These are phyloP conservation scores for Candolleomyces efflorescens DNA, from an alignment of 768 basidiomycete genomes.

Conservation along the genomic window DNA sequence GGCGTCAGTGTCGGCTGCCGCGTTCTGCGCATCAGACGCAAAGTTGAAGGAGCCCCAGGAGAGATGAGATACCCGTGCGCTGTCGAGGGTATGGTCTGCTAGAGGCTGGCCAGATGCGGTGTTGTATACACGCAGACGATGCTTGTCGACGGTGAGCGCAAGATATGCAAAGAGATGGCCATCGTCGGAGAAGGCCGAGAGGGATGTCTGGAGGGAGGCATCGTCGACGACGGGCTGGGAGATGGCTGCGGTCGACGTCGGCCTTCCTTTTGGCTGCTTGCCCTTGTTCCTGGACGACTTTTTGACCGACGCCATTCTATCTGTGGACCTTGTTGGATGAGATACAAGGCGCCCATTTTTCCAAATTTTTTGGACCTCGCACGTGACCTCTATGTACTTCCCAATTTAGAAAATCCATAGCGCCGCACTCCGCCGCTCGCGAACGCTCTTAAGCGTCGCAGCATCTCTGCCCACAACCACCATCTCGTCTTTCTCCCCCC, in stretches of 20 bases:
- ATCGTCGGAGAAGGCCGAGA: conserved; percentile 58
- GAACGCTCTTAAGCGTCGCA: not conserved
- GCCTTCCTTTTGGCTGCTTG: conserved; percentile 50
- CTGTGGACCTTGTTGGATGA: conserved; percentile 1
- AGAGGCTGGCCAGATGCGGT: conserved; percentile 49
- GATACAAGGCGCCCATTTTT: not conserved
- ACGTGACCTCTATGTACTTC: conserved; percentile 5
- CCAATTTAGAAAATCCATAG: conserved; percentile 2
- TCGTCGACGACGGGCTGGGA: conserved; percentile 53
- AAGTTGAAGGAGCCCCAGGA: conserved; percentile 44
- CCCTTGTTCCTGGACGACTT: conserved; percentile 51
- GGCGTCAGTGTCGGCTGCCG: conserved; percentile 14
- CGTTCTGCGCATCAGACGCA: conserved; percentile 12
- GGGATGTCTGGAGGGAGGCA: conserved; percentile 33
- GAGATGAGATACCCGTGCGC: conserved; percentile 50
- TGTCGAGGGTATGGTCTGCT: conserved; percentile 55
- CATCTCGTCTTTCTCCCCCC: conserved; percentile 3
- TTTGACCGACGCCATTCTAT: conserved; percentile 34
- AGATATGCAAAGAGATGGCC: conserved; percentile 55
- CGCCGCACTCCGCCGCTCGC: not conserved
- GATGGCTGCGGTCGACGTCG: conserved; percentile 49
- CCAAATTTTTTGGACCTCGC: conserved; percentile 9
- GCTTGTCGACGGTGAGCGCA: conserved; percentile 67
- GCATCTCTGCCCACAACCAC: conserved; percentile 3
- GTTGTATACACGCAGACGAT: conserved; percentile 63